Evolutionary conservation across 2,329 filamentous ascomycete species (phyloP).

Genomic region (Microcyclospora tardicrescens): DNA sequence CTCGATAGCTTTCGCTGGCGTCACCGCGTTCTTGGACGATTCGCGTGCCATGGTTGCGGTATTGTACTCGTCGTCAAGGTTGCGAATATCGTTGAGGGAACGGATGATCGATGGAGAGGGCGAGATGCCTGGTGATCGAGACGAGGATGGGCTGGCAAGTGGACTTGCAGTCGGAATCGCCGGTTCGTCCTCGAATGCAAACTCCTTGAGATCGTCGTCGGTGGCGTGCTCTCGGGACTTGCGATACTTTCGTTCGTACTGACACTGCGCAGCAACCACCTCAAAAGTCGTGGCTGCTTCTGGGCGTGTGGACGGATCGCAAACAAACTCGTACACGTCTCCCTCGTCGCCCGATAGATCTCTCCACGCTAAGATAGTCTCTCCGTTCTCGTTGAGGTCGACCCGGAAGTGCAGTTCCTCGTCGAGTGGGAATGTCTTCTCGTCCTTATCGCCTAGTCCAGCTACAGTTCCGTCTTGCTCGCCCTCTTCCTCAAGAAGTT

Average conservation of each 20-base stretch:
- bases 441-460: conserved; percentile 72
- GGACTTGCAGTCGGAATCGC: conserved; percentile 49
- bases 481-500: conserved; percentile 77
- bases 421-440: conserved; percentile 95
- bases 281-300: conserved; percentile 70
- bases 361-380: conserved; percentile 85
- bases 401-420: conserved; percentile 77
- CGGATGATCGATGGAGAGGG: conserved; percentile 17
- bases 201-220: conserved; percentile 66
- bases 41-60: conserved; percentile 16
- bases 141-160: conserved; percentile 33
- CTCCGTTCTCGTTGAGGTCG: conserved; percentile 64
- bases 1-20: conserved; percentile 25
- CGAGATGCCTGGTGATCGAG: conserved; percentile 22
- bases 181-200: conserved; percentile 57
- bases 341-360: conserved; percentile 87
- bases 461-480: conserved; percentile 60
- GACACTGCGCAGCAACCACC: conserved; percentile 74
- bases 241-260: conserved; percentile 93
- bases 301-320: conserved; percentile 58
- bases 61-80: conserved; percentile 6
- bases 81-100: conserved; percentile 17
- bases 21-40: conserved; percentile 15
- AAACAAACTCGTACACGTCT: conserved; percentile 97
- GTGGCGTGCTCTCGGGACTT: conserved; percentile 68